phyloP scores from a whole-genome alignment of 148 eudicot species.

The Salicornia ramosissima region DNA sequence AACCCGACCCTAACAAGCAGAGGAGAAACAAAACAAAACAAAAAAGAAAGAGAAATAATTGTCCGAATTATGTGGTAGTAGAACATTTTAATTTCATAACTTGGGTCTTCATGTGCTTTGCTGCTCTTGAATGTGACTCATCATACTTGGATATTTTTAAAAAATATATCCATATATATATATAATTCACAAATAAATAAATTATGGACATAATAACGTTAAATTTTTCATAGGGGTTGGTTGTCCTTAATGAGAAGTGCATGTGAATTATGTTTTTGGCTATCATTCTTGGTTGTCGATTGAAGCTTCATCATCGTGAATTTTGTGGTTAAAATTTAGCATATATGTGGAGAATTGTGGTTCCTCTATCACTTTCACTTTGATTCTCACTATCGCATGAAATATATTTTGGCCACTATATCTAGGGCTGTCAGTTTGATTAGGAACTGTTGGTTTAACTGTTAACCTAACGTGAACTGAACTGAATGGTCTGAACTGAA shows the following conservation, averaged over 20 bases:
- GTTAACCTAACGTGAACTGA: no score
- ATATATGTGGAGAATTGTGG: conserved; percentile 4
- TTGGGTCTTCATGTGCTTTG: conserved; percentile 8
- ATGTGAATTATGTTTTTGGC: neutral
- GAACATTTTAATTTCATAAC: conserved; percentile 5
- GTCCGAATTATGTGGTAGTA: conserved; percentile 1
- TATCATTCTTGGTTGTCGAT: conserved; percentile 1
- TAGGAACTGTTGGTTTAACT: no score
- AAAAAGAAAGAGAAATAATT: neutral
- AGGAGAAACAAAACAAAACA: neutral
- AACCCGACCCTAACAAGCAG: conserved; percentile 8
- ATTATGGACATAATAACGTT: neutral
- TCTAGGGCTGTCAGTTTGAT: no score
- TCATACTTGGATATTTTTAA: neutral
- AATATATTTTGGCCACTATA: neutral
- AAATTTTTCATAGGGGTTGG: neutral
- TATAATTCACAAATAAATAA: neutral
- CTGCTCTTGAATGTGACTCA: conserved; percentile 12
- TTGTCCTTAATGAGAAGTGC: neutral
- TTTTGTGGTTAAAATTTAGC: conserved; percentile 6
- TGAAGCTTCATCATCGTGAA: neutral
- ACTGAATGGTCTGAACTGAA: no score
- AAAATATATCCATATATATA: neutral
- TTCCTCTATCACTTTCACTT: conserved; percentile 3
- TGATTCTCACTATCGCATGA: conserved; percentile 5